phyloP scores from a whole-genome alignment of 2,329 filamentous ascomycete genomes.

The Cladosporium phlei region DNA sequence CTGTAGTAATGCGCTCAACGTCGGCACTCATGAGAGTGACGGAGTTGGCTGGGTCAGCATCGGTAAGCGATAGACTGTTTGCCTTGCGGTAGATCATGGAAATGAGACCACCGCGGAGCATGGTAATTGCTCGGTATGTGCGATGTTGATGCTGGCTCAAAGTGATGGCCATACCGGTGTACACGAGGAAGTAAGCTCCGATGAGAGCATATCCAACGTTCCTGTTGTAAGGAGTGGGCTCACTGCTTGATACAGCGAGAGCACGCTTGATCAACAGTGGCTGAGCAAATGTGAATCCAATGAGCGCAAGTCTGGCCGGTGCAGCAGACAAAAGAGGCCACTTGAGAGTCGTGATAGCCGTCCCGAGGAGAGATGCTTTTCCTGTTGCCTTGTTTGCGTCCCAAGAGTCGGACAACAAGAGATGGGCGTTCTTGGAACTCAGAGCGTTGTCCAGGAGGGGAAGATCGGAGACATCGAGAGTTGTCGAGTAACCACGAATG shows the following conservation, averaged over 20 bases:
- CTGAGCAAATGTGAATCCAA: constrained; percentile 35
- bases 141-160: constrained; percentile 7
- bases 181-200: constrained; percentile 31
- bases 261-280: constrained; percentile 33
- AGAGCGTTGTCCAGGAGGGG: constrained; percentile 19
- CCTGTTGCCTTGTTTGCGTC: constrained; percentile 15
- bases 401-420: constrained; percentile 1
- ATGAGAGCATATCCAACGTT: constrained; percentile 22
- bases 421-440: constrained; percentile 12
- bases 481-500: constrained; percentile 25
- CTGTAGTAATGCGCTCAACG: constrained; percentile 17
- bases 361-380: constrained; percentile 23
- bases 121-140: constrained; percentile 18
- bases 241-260: constrained; percentile 25
- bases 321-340: constrained; percentile 30
- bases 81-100: constrained; percentile 17
- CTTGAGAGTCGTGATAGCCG: constrained; percentile 27
- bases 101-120: constrained; percentile 18
- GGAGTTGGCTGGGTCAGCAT: constrained; percentile 14
- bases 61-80: constrained; percentile 12
- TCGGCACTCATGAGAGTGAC: constrained; percentile 21
- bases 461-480: constrained; percentile 23
- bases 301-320: constrained; percentile 30
- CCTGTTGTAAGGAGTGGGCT: constrained; percentile 20
- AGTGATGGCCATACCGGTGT: constrained; percentile 26